These are phyloP conservation scores for Xylaria palmicola DNA, from an alignment of 495 filamentous ascomycete species.

Conservation along the genomic window DNA sequence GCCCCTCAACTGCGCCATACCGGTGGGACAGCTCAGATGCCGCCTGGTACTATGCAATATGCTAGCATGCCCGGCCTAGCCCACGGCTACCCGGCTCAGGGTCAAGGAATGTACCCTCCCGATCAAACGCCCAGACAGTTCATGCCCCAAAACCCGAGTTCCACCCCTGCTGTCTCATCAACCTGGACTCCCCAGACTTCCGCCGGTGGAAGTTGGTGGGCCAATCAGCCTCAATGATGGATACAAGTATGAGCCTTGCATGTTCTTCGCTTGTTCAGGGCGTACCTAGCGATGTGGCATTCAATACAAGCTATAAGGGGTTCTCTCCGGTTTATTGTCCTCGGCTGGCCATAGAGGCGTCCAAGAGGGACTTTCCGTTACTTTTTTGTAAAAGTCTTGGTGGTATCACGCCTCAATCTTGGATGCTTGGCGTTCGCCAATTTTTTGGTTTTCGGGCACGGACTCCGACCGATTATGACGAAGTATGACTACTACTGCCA, in stretches of 20 bases:
- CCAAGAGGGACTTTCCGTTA: constrained; percentile 21
- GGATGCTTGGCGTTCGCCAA: not conserved
- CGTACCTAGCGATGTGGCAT: not conserved
- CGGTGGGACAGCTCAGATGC: constrained; percentile 58
- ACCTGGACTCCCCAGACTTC: constrained; percentile 42
- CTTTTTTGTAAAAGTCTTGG: constrained; percentile 11
- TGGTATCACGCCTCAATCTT: not conserved
- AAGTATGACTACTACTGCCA: not conserved
- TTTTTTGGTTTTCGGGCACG: not conserved
- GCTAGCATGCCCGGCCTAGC: constrained; percentile 59
- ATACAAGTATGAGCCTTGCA: not conserved
- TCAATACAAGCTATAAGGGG: not conserved
- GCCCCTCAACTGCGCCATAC: constrained; percentile 63
- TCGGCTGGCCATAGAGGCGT: constrained; percentile 30
- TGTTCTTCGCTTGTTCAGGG: not conserved
- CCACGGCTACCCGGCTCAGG: constrained; percentile 50
- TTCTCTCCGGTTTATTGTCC: constrained; percentile 8
- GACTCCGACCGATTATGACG: not conserved
- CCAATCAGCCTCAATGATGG: constrained; percentile 44
- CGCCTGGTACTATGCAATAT: constrained; percentile 56
- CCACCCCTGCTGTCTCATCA: constrained; percentile 41
- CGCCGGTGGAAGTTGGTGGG: constrained; percentile 44
- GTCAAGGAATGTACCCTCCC: constrained; percentile 56
- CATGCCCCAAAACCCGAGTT: constrained; percentile 47
- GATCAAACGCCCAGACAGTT: constrained; percentile 63